Conservation (phyloP, 768 basidiomycete genomes). For the Macrolepiota fuliginosa region DNA sequence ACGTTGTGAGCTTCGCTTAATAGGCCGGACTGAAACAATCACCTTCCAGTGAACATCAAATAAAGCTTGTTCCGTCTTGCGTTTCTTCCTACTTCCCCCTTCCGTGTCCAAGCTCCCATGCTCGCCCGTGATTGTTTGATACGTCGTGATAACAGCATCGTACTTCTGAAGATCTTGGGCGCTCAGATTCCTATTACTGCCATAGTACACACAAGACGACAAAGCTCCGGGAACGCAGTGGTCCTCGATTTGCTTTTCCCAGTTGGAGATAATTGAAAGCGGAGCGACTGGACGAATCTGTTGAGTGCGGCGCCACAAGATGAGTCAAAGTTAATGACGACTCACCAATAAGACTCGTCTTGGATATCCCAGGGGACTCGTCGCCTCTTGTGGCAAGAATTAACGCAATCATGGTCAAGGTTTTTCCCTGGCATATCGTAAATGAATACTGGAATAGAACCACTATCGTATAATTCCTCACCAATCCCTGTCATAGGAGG, state of each 20-base stretch:
- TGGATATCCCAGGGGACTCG: conserved; percentile 49
- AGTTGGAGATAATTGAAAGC: conserved; percentile 82
- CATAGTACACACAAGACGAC: conserved; percentile 68
- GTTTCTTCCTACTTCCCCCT: conserved; percentile 51
- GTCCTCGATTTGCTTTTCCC: conserved; percentile 82
- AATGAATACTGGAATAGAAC: not conserved
- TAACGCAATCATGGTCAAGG: conserved; percentile 82
- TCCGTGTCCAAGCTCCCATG: conserved; percentile 28
- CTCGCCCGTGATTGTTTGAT: conserved; percentile 68
- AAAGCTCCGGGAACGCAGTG: conserved; percentile 58
- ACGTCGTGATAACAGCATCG: conserved; percentile 85
- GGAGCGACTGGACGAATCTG: conserved; percentile 56
- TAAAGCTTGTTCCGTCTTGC: conserved; percentile 54
- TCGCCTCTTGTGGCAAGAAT: conserved; percentile 77
- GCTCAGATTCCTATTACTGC: conserved; percentile 56
- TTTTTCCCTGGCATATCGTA: conserved; percentile 60
- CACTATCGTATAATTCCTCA: conserved; percentile 18
- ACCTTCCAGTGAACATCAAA: conserved; percentile 85
- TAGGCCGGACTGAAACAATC: conserved; percentile 7
- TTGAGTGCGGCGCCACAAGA: not conserved
- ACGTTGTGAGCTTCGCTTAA: not conserved
- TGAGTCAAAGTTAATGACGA: conserved; percentile 14
- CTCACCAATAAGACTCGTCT: conserved; percentile 78
- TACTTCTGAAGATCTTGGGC: conserved; percentile 58
- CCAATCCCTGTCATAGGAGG: conserved; percentile 36